Conservation (phyloP, 768 basidiomycete species). For the Phaffia australis region DNA sequence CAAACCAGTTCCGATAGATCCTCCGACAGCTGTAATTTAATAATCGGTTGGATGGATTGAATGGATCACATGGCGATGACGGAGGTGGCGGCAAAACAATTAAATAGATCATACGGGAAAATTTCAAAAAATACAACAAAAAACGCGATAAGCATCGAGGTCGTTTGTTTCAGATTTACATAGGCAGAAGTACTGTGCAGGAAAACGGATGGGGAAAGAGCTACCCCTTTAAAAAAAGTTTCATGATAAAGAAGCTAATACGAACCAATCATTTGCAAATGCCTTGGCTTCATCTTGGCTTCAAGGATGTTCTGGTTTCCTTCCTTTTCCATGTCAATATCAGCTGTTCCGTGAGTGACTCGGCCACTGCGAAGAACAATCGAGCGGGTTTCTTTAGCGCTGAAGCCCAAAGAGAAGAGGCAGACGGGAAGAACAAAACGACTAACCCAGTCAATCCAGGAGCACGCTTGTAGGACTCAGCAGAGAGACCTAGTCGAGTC, state of each 20-base stretch:
- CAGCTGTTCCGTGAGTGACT: conserved; percentile 1
- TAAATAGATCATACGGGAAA: not conserved
- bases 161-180: conserved; percentile 5
- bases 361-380: conserved; percentile 2
- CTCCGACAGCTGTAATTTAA: not conserved
- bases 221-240: not conserved
- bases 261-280: conserved; percentile 6
- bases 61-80: not conserved
- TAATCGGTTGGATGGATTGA: no score
- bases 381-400: not conserved
- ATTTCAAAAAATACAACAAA: not conserved
- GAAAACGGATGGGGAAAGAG: not conserved
- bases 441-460: conserved; percentile 15
- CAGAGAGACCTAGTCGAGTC: conserved; percentile 19
- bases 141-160: not conserved
- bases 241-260: not conserved
- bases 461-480: conserved; percentile 13
- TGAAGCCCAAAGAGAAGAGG: not conserved
- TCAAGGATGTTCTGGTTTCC: conserved; percentile 11
- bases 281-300: conserved; percentile 22
- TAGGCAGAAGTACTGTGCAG: not conserved
- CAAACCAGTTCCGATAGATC: conserved; percentile 22
- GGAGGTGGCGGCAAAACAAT: not conserved
- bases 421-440: not conserved
- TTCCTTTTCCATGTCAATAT: not conserved